Percentiles rank a stretch among this genome's conserved stretches.
phyloP scores from a whole-genome alignment of 2,329 filamentous ascomycete genomes.

The Cylindrodendrum hubeiense region DNA sequence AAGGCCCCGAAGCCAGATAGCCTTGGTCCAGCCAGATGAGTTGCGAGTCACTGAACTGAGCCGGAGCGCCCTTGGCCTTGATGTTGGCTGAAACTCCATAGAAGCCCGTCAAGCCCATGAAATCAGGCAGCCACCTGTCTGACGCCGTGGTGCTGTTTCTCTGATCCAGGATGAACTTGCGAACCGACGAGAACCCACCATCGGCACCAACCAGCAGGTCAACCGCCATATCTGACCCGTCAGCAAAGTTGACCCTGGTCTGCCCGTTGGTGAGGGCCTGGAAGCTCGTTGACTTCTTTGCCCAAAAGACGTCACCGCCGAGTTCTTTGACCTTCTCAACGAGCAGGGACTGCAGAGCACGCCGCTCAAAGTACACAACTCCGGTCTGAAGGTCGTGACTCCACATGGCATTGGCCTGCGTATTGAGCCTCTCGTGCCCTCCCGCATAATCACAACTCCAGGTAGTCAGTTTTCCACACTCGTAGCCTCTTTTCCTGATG shows the following conservation, averaged over 20 bases:
- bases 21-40: conserved; percentile 33
- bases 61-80: not conserved
- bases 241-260: conserved; percentile 21
- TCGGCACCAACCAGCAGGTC: conserved; percentile 40
- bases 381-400: conserved; percentile 35
- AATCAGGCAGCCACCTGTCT: conserved; percentile 37
- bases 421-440: conserved; percentile 19
- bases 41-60: conserved; percentile 32
- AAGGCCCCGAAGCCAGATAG: conserved; percentile 34
- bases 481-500: conserved; percentile 25
- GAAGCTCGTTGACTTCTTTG: conserved; percentile 30
- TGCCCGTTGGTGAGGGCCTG: conserved; percentile 24
- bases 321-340: conserved; percentile 30
- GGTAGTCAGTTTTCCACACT: conserved; percentile 27
- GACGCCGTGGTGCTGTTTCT: conserved; percentile 26
- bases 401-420: conserved; percentile 32
- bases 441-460: conserved; percentile 33
- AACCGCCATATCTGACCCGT: conserved; percentile 15
- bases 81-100: conserved; percentile 35
- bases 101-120: conserved; percentile 38
- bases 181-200: conserved; percentile 38
- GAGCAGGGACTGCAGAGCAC: conserved; percentile 31
- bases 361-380: conserved; percentile 38
- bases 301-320: conserved; percentile 36
- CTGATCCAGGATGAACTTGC: conserved; percentile 33